Percentiles rank a stretch among this genome's conserved stretches.
phyloP scores from a whole-genome alignment of 345 rosid species.

The Sonneratia alba region DNA sequence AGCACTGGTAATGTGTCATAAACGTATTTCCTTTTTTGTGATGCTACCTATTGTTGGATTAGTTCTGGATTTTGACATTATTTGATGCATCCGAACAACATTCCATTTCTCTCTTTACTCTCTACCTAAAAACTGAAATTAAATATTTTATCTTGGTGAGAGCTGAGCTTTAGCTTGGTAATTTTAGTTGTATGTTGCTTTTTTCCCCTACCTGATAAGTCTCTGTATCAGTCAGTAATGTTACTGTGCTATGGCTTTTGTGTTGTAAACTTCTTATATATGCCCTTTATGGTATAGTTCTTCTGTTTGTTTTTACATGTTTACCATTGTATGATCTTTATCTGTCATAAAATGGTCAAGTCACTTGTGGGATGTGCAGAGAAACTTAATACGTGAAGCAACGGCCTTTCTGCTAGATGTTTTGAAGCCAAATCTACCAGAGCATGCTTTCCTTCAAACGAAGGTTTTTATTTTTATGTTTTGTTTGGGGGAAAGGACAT shows the following conservation, averaged over 20 bases:
- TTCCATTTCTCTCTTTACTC: background rate
- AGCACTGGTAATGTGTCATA: background rate
- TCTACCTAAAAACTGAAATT: background rate
- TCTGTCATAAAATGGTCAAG: background rate
- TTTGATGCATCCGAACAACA: background rate
- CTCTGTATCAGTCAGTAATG: background rate
- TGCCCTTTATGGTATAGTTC: background rate
- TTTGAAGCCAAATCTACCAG: conserved; percentile 90
- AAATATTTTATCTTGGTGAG: background rate
- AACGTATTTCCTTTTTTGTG: background rate
- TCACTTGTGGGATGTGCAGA: conserved; percentile 29
- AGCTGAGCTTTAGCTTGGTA: background rate
- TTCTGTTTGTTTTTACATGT: background rate
- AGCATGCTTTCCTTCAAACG: conserved; percentile 82
- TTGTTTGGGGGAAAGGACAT: background rate
- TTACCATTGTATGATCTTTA: background rate
- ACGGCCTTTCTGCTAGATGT: conserved; percentile 97
- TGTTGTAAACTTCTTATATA: background rate
- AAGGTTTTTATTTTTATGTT: conserved; percentile 38
- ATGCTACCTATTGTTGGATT: background rate
- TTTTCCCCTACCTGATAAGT: background rate
- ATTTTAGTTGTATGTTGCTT: background rate
- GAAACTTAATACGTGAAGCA: conserved; percentile 96
- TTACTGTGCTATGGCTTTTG: background rate
- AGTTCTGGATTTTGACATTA: background rate